phyloP scores from a whole-genome alignment of 352 stramenopile species.

The Globisporangium camurandrum region DNA sequence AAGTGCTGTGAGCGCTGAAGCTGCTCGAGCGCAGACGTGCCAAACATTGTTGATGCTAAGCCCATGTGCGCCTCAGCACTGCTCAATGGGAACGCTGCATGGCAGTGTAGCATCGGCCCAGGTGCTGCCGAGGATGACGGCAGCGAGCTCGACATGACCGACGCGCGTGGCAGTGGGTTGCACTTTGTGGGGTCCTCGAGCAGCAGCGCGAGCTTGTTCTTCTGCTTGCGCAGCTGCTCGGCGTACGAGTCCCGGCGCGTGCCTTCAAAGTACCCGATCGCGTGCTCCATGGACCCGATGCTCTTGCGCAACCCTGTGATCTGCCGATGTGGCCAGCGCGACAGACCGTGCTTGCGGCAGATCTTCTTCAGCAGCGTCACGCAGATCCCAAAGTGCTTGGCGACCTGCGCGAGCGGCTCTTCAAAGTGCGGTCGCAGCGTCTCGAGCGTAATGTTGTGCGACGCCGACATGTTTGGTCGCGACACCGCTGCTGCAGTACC shows the following conservation, averaged over 20 bases:
- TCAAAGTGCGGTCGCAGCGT: slow-evolving; percentile 82
- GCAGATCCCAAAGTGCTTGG: slow-evolving; percentile 71
- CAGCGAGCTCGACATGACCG: not conserved
- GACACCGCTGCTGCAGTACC: slow-evolving; percentile 1
- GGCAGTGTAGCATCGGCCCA: not conserved
- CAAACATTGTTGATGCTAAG: no score
- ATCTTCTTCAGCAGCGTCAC: slow-evolving; percentile 85
- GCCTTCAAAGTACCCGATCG: slow-evolving; percentile 72
- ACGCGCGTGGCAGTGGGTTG: slow-evolving; percentile 19
- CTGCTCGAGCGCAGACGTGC: not conserved
- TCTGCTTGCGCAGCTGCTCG: slow-evolving; percentile 64
- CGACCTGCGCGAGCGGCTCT: slow-evolving; percentile 71
- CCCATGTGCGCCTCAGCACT: no score
- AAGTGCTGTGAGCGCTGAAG: no score
- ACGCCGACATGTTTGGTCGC: slow-evolving; percentile 63
- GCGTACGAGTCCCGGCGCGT: slow-evolving; percentile 60
- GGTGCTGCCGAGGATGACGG: not conserved
- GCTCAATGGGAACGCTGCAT: not conserved
- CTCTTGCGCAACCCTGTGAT: slow-evolving; percentile 85
- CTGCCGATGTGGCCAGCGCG: slow-evolving; percentile 77
- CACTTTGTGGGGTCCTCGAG: slow-evolving; percentile 53
- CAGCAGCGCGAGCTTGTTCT: slow-evolving; percentile 58
- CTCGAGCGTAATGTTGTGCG: slow-evolving; percentile 72
- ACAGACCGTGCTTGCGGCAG: slow-evolving; percentile 70
- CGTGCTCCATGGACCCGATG: slow-evolving; percentile 81